Base-by-base conservation (phyloP, 306 rosid species). In the Castanea sativa region DNA sequence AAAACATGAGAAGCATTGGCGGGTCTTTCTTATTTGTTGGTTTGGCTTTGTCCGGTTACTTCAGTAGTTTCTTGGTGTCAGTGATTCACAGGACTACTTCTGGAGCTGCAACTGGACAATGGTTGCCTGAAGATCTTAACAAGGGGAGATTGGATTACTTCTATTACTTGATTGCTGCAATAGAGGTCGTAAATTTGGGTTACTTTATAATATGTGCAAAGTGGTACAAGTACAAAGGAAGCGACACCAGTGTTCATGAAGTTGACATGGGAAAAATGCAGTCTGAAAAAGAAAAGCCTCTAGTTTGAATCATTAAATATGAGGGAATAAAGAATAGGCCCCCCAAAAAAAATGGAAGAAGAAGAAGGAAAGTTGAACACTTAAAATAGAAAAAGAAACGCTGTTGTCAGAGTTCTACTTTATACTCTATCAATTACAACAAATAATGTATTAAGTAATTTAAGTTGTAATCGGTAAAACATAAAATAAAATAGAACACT, bases 121-220 rank as follows among this genome's bases (percentile, higher is more conserved):
- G 97, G 97, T 63, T 92, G 70, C 88, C 97, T 0, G 97, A 94
- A 73, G 97, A 94, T 89, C 98, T 92, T 19, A 91, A 92, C 81
- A 82, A 89, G 45, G 98, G 98, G 1, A 94, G 88, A 80, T 88
- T 94, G 83, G 98, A 94, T 57, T 85, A 71, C 82, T 94, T 81
- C 33, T 94, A 92, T 73, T 88, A 85, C 87, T 65, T 90, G 89
- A 69, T 91, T 76, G 82, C 87, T 33, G 91, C 74, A 20, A 5
- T 94, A 10, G 85, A 82, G 80, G 78, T 80, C 33, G 2, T 90
- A 12, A 90, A 88, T 74, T 85, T 91, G 41, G 89, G 84, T 12
- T 94, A 88, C 88, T 92, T 91, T 79, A 2, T 94, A 14, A 30
- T 88, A 6, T 82, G 82, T 78, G 81, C 97, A 55, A 91, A 55